Base-by-base conservation (phyloP, 805 yeast genomes). In the Starmera pachycereana region DNA sequence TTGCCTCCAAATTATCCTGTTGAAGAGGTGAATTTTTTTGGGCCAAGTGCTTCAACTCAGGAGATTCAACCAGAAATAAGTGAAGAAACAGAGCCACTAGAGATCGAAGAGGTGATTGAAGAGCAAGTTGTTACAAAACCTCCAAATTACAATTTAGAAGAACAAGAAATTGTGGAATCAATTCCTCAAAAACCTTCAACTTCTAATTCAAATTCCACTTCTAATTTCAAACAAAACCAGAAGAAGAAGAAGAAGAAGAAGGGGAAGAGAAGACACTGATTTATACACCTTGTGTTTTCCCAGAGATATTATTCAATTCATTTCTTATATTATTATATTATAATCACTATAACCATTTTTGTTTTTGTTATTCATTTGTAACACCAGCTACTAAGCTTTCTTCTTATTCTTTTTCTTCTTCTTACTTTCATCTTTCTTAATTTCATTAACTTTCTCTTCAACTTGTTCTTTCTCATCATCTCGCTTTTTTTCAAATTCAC, bases 1-100 rank as follows among this genome's bases (percentile, higher is more conserved):
- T 56, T 81, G 33, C 89, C 89, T 13, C 90, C 90, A 3, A 62
- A 66, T 13, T 81, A 81, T 51, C 84, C 85, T 1, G 71, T 64
- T 14, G 77, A 74, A 6, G 83, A 78, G 45, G 65, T 71, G 37
- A 77, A 75, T 27, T 79, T 79, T 47, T 78, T 80, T 51, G 84
- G 82, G 1, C 66, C 69, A 14, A 40, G 53, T 10, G 56, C 51
- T 7, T 32, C 50, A 13, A 39, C 27, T 22, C 27, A 52, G 32
- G 27, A 38, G 2, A 22, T 14, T 13, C 34, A 32, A 12, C 29
- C 10, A 16, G 35, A 22, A 30, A 12, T 12, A 41, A 7, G 8
- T 12, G n/a, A 27, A 27, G 14, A 4, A 6, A 31, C 40, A 37
- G 22, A 27, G 11, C 3, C 32, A 22, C 12, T 5, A n/a, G 30